Evolutionary conservation across 192 early-diverging fungal genomes (phyloP).

Genomic region (Oehlia diaphana): DNA sequence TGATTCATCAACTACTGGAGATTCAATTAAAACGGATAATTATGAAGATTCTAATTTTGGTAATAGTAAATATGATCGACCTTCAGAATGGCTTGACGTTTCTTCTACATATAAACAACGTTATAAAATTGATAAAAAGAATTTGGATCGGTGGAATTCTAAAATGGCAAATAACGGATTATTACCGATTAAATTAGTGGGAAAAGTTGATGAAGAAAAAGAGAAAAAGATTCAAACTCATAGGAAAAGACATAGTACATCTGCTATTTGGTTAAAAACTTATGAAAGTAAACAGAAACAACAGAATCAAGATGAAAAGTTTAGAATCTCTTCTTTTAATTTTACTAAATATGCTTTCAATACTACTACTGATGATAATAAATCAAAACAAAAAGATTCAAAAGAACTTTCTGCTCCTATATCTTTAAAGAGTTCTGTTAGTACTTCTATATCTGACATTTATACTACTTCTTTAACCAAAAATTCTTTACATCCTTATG

Average conservation of each 20-base stretch:
- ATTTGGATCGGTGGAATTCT: not conserved
- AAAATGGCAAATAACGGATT: not conserved
- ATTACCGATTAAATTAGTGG: not conserved
- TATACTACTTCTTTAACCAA: too few species aligned
- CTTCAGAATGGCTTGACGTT: not conserved
- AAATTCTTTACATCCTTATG: too few species aligned
- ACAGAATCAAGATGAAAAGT: not conserved
- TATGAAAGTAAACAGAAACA: not conserved
- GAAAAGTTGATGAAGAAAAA: not conserved
- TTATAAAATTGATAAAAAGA: not conserved
- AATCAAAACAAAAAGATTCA: not conserved
- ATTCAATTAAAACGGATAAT: not conserved
- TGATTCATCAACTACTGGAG: not conserved
- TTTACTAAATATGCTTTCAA: not conserved
- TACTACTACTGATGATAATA: not conserved
- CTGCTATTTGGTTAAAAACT: not conserved
- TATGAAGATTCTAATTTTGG: not conserved
- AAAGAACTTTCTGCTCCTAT: too few species aligned
- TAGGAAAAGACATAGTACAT: not conserved
- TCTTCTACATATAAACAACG: not conserved
- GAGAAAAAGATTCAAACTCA: not conserved
- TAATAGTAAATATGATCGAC: not conserved
- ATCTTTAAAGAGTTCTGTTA: too few species aligned
- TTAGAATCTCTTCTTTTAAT: not conserved
- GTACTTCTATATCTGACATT: too few species aligned